Conservation (phyloP, 306 rosid species). For the Abrus pulchellus region DNA sequence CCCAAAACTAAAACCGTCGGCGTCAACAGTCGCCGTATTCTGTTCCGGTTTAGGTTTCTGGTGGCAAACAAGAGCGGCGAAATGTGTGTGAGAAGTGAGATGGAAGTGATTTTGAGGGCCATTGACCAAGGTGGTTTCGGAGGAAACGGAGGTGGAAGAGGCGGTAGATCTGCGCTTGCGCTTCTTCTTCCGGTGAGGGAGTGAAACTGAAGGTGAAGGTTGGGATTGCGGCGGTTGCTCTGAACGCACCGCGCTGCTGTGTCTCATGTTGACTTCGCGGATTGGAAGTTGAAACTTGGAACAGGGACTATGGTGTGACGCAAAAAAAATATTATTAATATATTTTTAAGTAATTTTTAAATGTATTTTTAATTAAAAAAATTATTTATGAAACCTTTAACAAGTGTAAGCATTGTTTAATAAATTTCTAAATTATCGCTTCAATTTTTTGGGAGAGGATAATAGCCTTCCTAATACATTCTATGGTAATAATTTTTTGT, state of each 20-base stretch:
- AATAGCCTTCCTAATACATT: no score
- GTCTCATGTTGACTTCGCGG: background rate
- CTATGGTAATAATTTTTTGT: no score
- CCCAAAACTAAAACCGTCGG: slow-evolving; percentile 53
- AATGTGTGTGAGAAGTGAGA: slow-evolving; percentile 34
- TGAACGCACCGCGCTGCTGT: background rate
- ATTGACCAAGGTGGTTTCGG: slow-evolving; percentile 19
- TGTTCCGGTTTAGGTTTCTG: slow-evolving; percentile 46
- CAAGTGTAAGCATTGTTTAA: no score
- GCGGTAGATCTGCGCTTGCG: slow-evolving; percentile 51
- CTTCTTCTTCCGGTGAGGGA: slow-evolving; percentile 56
- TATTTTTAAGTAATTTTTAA: no score
- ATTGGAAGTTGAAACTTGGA: background rate
- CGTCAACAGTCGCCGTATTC: slow-evolving; percentile 45
- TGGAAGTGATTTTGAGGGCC: slow-evolving; percentile 31
- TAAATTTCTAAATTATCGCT: no score
- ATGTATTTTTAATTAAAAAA: no score
- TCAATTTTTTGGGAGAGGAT: no score
- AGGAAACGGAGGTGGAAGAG: slow-evolving; percentile 26
- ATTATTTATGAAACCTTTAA: no score
- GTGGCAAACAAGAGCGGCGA: slow-evolving; percentile 45
- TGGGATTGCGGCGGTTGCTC: slow-evolving; percentile 19
- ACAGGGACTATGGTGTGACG: background rate
- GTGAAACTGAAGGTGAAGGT: background rate
- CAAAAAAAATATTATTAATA: no score